These are phyloP conservation scores for barrel medic (Medicago truncatula) DNA, from an alignment of 306 rosid genomes.

Conservation along the genomic window MtrunA17r5.0-ANR NC_053048.1:55436501-55437000, in stretches of 20 bases:
- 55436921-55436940: conserved; percentile 5
- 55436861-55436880: not conserved
- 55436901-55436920: not conserved
- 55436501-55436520: no score
- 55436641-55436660: not conserved
- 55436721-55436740: not conserved
- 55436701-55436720: not conserved
- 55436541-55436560: no score
- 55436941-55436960: not conserved
- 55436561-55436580: no score
- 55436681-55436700: not conserved
- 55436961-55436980: not conserved
- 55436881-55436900: conserved; percentile 5
- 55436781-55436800: no score
- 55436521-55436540: no score
- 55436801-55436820: no score
- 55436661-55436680: not conserved
- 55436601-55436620: no score
- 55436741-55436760: not conserved
- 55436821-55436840: conserved; percentile 15
- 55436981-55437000: not conserved
- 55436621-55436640: not conserved
- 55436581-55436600: no score
- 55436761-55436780: not conserved
- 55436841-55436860: conserved; percentile 26